Evolutionary conservation across 805 yeast genomes (phyloP).

Genomic region (Ogataea angusta): DNA sequence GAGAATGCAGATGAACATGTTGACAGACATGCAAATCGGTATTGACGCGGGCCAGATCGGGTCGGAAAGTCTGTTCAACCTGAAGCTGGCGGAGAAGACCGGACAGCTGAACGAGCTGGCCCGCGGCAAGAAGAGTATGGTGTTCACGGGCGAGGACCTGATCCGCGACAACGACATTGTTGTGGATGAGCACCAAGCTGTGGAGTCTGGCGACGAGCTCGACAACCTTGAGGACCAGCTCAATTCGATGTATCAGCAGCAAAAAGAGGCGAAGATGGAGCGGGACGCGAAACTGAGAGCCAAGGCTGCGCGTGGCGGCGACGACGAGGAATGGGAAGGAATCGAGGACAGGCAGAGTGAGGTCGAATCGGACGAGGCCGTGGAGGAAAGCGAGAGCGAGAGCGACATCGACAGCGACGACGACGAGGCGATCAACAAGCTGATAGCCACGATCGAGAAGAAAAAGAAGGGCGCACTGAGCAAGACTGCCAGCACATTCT

Average conservation of each 20-base stretch:
- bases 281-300: slow-evolving; percentile 68
- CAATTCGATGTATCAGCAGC: slow-evolving; percentile 74
- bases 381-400: slow-evolving; percentile 43
- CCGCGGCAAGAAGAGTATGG: slow-evolving; percentile 68
- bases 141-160: slow-evolving; percentile 55
- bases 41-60: slow-evolving; percentile 85
- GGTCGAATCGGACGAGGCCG: slow-evolving; percentile 39
- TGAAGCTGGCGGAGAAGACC: slow-evolving; percentile 82
- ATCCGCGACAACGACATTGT: slow-evolving; percentile 54
- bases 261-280: slow-evolving; percentile 64
- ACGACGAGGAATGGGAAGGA: slow-evolving; percentile 79
- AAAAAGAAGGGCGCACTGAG: slow-evolving; percentile 42
- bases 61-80: slow-evolving; percentile 73
- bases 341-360: slow-evolving; percentile 40
- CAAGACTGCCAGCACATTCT: slow-evolving; percentile 40
- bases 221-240: slow-evolving; percentile 79
- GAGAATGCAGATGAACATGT: slow-evolving; percentile 95
- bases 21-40: slow-evolving; percentile 90
- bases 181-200: slow-evolving; percentile 35
- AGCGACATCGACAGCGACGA: slow-evolving; percentile 56
- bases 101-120: slow-evolving; percentile 74
- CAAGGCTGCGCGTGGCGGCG: slow-evolving; percentile 70
- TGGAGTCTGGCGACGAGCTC: slow-evolving; percentile 46
- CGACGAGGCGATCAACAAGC: slow-evolving; percentile 61
- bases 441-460: slow-evolving; percentile 51